phyloP scores from a whole-genome alignment of 73 alveolate genomes.

The Paramecium bursaria region DNA sequence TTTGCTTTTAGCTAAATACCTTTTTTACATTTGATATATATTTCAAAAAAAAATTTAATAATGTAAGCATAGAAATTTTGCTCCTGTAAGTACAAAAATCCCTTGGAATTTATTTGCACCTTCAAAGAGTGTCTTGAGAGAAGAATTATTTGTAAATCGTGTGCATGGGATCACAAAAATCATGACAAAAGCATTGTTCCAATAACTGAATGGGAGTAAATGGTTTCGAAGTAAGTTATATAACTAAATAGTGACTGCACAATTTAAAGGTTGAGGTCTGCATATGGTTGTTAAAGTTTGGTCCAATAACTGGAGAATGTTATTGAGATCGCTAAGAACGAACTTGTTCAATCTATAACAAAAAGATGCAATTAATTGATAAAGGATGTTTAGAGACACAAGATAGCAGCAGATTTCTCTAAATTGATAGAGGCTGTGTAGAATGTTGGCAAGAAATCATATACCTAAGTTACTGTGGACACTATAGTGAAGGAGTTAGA shows the following conservation, averaged over 20 bases:
- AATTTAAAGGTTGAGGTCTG: not conserved
- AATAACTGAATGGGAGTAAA: slow-evolving; percentile 3
- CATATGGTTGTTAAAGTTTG: not conserved
- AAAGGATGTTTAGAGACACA: not conserved
- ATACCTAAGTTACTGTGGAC: not conserved
- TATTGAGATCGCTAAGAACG: not conserved
- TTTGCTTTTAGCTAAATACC: not conserved
- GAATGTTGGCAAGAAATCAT: not conserved
- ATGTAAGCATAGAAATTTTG: not conserved
- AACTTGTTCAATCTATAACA: not conserved
- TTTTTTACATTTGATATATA: slow-evolving; percentile 7
- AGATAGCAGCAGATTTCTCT: no score
- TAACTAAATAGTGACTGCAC: not conserved
- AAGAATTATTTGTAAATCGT: not conserved
- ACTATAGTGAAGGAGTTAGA: not conserved
- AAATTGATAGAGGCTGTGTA: not conserved
- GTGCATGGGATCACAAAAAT: slow-evolving; percentile 22
- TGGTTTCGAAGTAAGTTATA: not conserved
- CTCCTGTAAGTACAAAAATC: slow-evolving; percentile 17
- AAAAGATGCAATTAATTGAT: slow-evolving; percentile 3
- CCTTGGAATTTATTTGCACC: not conserved
- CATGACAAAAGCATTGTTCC: not conserved
- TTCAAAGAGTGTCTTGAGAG: not conserved
- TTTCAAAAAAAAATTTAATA: not conserved
- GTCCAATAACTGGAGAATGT: not conserved